A percentile compares a stretch with the other conserved stretches of the same genome.
Conservation (phyloP, 306 rosid genomes). For the Vachellia collinsii region DNA sequence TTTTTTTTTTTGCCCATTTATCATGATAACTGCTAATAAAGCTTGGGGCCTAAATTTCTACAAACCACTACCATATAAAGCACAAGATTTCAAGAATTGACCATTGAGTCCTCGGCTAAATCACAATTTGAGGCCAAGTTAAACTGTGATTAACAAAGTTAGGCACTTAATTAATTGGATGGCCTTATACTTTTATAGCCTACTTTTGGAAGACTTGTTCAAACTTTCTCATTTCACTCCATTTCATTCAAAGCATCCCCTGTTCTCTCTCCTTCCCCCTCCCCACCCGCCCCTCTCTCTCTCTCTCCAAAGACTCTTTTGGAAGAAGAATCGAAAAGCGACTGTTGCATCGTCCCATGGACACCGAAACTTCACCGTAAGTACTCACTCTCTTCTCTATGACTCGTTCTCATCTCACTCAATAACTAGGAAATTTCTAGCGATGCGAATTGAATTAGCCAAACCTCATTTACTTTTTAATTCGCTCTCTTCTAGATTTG, state of each 20-base stretch:
- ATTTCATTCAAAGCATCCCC: not conserved
- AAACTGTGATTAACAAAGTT: not conserved
- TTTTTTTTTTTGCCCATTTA: no score
- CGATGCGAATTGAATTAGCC: no score
- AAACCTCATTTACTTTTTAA: not conserved
- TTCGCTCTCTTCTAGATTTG: constrained; percentile 49
- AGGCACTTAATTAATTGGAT: not conserved
- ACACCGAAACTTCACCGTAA: constrained; percentile 70
- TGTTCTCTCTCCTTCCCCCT: not conserved
- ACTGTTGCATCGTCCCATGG: constrained; percentile 54
- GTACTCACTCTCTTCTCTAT: constrained; percentile 29
- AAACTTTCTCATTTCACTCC: not conserved
- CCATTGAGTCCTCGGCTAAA: not conserved
- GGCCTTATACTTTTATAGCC: not conserved
- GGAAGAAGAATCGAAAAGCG: not conserved
- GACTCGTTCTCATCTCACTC: not conserved
- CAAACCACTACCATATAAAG: not conserved
- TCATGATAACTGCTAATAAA: no score
- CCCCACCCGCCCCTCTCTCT: no score
- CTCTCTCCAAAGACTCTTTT: constrained; percentile 1
- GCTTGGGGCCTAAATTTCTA: not conserved
- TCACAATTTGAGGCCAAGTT: not conserved
- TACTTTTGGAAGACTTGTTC: not conserved
- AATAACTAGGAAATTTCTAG: not conserved
- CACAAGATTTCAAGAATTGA: not conserved